Evolutionary conservation across 2,329 filamentous ascomycete genomes (phyloP).

Genomic region (Clonostachys chloroleuca): DNA sequence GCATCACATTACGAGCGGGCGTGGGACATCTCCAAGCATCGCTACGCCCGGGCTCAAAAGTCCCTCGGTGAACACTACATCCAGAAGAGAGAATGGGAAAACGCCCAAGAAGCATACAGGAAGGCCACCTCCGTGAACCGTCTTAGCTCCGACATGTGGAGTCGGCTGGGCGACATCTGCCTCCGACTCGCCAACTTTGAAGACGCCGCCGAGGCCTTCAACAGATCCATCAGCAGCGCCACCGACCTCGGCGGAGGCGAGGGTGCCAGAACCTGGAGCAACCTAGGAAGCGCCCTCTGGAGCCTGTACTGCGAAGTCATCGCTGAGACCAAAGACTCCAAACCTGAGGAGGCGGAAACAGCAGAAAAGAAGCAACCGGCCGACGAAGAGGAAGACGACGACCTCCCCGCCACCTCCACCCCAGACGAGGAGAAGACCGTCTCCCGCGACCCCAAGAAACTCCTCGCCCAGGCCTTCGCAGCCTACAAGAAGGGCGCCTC

Average conservation of each 20-base stretch:
- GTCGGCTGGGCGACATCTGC: slow-evolving; percentile 82
- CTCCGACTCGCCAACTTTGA: slow-evolving; percentile 73
- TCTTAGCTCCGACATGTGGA: slow-evolving; percentile 82
- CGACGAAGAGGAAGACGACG: slow-evolving; percentile 20
- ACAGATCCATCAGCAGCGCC: slow-evolving; percentile 66
- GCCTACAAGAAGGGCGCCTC: slow-evolving; percentile 85
- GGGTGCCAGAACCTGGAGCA: slow-evolving; percentile 92
- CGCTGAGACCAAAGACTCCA: slow-evolving; percentile 20
- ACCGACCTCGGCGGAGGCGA: slow-evolving; percentile 67
- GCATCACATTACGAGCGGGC: slow-evolving; percentile 75
- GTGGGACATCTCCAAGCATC: slow-evolving; percentile 77
- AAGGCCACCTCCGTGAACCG: slow-evolving; percentile 76
- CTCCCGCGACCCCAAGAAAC: slow-evolving; percentile 47
- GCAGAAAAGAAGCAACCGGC: slow-evolving; percentile 1
- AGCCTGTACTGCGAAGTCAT: slow-evolving; percentile 57
- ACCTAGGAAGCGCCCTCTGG: slow-evolving; percentile 80
- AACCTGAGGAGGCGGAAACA: slow-evolving; percentile 9
- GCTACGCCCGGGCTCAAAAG: slow-evolving; percentile 83
- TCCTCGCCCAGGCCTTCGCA: slow-evolving; percentile 70
- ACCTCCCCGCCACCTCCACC: slow-evolving; percentile 7
- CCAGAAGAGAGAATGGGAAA: slow-evolving; percentile 56
- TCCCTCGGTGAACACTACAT: slow-evolving; percentile 80
- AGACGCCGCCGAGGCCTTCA: slow-evolving; percentile 79
- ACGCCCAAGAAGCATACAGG: slow-evolving; percentile 73
- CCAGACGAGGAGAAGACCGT: slow-evolving; percentile 10